Conservation (phyloP, 192 early-diverging fungal genomes). For the Coemansia brasiliensis region DNA sequence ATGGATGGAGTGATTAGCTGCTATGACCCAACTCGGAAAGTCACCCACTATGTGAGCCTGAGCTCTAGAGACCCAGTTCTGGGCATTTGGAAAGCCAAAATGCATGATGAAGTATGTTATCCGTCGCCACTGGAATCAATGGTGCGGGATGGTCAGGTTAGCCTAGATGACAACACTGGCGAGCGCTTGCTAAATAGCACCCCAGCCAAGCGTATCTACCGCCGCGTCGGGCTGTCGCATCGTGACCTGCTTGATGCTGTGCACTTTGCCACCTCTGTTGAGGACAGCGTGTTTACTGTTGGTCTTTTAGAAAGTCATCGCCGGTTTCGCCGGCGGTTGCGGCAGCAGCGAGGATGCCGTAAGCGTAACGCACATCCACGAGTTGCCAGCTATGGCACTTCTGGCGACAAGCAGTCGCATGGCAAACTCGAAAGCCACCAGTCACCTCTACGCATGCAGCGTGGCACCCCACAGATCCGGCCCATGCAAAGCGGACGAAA, state of each 20-base stretch:
- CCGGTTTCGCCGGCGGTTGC: constrained; percentile 6
- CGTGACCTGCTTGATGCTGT: constrained; percentile 42
- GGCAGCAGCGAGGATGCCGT: neutral
- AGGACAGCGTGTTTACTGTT: constrained; percentile 35
- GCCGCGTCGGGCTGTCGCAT: constrained; percentile 45
- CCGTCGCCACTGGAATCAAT: constrained; percentile 31
- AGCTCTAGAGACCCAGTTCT: constrained; percentile 42
- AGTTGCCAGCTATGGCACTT: constrained; percentile 15
- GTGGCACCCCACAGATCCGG: constrained; percentile 19
- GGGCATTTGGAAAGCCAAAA: constrained; percentile 55
- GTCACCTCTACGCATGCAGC: constrained; percentile 9
- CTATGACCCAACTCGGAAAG: constrained; percentile 47
- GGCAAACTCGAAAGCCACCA: neutral
- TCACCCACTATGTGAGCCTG: constrained; percentile 40
- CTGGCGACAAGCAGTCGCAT: neutral
- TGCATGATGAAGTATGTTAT: constrained; percentile 47
- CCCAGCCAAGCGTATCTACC: constrained; percentile 33
- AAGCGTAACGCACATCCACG: constrained; percentile 8
- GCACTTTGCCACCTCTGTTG: constrained; percentile 33
- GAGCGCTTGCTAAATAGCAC: constrained; percentile 21
- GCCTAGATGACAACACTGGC: constrained; percentile 1
- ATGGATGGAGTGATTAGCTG: constrained; percentile 51
- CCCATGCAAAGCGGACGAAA: constrained; percentile 24
- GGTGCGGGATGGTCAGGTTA: constrained; percentile 12
- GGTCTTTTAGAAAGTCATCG: constrained; percentile 31